phyloP scores from a whole-genome alignment of 768 basidiomycete species.

The Erythrobasidium yunnanense region DNA sequence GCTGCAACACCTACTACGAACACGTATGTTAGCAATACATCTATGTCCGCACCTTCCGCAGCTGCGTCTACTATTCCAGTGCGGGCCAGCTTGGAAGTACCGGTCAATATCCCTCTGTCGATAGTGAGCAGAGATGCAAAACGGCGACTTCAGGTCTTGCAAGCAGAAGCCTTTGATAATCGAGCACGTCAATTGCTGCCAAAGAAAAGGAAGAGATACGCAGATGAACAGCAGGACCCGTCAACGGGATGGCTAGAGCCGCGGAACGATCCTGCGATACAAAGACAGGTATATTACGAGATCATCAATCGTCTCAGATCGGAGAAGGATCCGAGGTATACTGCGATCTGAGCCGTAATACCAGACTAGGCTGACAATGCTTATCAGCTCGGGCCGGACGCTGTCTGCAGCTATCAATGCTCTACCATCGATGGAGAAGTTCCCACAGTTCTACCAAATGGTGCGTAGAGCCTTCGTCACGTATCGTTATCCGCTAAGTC shows the following conservation, averaged over 20 bases:
- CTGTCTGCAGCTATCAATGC: slow-evolving; percentile 11
- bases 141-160: slow-evolving; percentile 1
- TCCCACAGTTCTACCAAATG: slow-evolving; percentile 19
- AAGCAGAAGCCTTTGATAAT: neutral
- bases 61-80: too few species aligned
- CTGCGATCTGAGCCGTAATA: too few species aligned
- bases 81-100: too few species aligned
- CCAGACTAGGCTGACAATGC: too few species aligned
- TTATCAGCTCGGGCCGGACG: neutral
- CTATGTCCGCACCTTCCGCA: too few species aligned
- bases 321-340: slow-evolving; percentile 4
- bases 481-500: neutral
- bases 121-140: slow-evolving; percentile 1
- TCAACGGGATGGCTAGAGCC: slow-evolving; percentile 16
- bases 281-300: slow-evolving; percentile 5
- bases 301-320: neutral
- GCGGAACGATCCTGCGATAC: neutral
- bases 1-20: neutral
- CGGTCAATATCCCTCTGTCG: slow-evolving; percentile 4
- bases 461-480: neutral
- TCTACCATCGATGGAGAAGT: slow-evolving; percentile 13
- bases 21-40: too few species aligned
- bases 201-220: slow-evolving; percentile 9
- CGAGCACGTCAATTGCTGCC: neutral
- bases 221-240: slow-evolving; percentile 1